These are phyloP conservation scores for Penicillium sp. DNA, from an alignment of 2,329 filamentous ascomycete species.

Conservation along the genomic window DNA sequence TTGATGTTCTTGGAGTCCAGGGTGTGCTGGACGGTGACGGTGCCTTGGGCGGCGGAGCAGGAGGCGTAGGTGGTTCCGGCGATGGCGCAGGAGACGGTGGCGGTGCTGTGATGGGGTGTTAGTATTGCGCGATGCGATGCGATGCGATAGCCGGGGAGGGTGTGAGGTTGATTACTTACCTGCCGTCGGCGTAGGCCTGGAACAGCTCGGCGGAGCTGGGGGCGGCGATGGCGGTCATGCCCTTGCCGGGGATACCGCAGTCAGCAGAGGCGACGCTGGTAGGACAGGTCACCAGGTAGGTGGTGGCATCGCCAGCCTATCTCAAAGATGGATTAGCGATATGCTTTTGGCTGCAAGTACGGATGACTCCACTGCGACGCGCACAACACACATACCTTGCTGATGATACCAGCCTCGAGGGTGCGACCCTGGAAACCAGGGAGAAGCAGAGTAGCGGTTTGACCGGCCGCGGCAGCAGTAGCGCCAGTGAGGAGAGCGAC, in stretches of 20 bases:
- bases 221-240: slow-evolving; percentile 32
- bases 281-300: slow-evolving; percentile 34
- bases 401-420: slow-evolving; percentile 29
- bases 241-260: slow-evolving; percentile 30
- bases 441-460: slow-evolving; percentile 31
- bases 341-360: not conserved
- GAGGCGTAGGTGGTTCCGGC: slow-evolving; percentile 36
- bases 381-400: slow-evolving; percentile 22
- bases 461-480: slow-evolving; percentile 32
- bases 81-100: slow-evolving; percentile 35
- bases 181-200: slow-evolving; percentile 27
- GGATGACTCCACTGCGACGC: not conserved
- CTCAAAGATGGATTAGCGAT: slow-evolving; percentile 11
- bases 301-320: slow-evolving; percentile 32
- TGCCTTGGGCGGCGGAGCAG: slow-evolving; percentile 31
- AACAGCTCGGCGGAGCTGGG: slow-evolving; percentile 29
- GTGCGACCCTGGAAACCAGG: slow-evolving; percentile 32
- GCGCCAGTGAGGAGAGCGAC: slow-evolving; percentile 36
- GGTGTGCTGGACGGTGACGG: slow-evolving; percentile 25
- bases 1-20: slow-evolving; percentile 27
- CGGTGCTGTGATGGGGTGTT: slow-evolving; percentile 16
- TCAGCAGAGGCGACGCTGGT: slow-evolving; percentile 20
- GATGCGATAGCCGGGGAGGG: not conserved
- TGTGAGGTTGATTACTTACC: slow-evolving; percentile 17
- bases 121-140: slow-evolving; percentile 2